A percentile compares a stretch with the other conserved stretches of the same genome.
Evolutionary conservation across 2,329 filamentous ascomycete genomes (phyloP).

Genomic region (Neopestalotiopsis clavispora): DNA sequence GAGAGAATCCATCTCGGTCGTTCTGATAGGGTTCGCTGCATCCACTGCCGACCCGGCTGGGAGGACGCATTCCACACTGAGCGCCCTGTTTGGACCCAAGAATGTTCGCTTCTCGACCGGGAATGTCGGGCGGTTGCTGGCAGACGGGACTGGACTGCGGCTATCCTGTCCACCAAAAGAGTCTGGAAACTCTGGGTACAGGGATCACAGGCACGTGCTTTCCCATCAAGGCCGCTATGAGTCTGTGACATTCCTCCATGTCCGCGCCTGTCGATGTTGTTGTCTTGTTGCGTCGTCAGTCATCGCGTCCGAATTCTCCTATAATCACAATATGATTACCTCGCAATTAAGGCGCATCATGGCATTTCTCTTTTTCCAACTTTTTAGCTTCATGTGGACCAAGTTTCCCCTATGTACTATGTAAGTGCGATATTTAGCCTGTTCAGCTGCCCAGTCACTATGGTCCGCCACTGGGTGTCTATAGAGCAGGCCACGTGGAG

Average conservation of each 20-base stretch:
- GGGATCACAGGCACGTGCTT: background rate
- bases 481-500: background rate
- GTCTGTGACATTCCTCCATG: background rate
- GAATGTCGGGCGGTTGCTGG: conserved; percentile 5
- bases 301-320: too few relatives aligned
- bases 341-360: background rate
- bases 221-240: background rate
- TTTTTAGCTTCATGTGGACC: background rate
- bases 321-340: too few relatives aligned
- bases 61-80: conserved; percentile 3
- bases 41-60: conserved; percentile 15
- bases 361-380: background rate
- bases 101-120: background rate
- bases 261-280: background rate
- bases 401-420: background rate
- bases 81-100: conserved; percentile 1
- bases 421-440: background rate
- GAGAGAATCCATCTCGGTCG: conserved; percentile 12
- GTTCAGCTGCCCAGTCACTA: background rate
- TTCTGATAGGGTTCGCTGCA: conserved; percentile 18
- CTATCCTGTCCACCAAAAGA: background rate
- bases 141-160: background rate
- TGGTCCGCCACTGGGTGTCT: background rate
- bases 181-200: background rate
- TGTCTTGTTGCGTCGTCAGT: background rate